Evolutionary conservation across 352 stramenopile species (phyloP), one percentile per base, ranked within the genome.

Genomic region (Pythium oligandrum): DNA sequence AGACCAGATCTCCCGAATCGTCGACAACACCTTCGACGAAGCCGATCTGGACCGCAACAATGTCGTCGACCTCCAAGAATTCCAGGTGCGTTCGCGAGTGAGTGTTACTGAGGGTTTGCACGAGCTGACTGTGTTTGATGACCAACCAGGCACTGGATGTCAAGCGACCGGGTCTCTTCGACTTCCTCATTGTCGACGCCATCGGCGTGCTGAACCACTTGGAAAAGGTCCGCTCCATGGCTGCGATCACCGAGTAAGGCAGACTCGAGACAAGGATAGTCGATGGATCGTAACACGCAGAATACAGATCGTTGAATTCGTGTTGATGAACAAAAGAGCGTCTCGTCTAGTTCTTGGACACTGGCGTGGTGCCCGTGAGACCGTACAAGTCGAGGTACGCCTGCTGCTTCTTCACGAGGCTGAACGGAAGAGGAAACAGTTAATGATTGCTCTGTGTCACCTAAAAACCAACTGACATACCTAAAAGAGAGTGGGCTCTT

Each of bases 151-250:
- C 78, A 52, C 58, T 94, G 17, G 84, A 94, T 52, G 80, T 66
- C 31, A 90, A 90, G 55, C 84, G 93, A 62, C 82, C 84, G 3
- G 82, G 84, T 8, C 65, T 94, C 44, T 90, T 90, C 55, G 81
- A 91, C 50, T 94, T 94, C 58, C 68, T 94, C 44, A 94, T 81
- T 12, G 84, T 94, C 43, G 84, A 94, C 59, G 80, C 82, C 8
- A 78, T 91, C 32, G 82, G 84, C 34, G 80, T 89, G 55, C 62
- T 94, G 33, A 90, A 78, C 65, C 79, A 90, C 68, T 66, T 94
- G 40, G 84, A 94, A 55, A 90, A 82, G 56, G 78, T 90, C 37
- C 83, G 90, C 56, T 90, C 80, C 30, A 86, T 90, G 80, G 84
- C 48, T 34, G 37, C 48, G 12, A 54, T 49, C 1, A 50, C 50